phyloP scores from a whole-genome alignment of 2,329 filamentous ascomycete genomes.

The Cercospora janseana region DNA sequence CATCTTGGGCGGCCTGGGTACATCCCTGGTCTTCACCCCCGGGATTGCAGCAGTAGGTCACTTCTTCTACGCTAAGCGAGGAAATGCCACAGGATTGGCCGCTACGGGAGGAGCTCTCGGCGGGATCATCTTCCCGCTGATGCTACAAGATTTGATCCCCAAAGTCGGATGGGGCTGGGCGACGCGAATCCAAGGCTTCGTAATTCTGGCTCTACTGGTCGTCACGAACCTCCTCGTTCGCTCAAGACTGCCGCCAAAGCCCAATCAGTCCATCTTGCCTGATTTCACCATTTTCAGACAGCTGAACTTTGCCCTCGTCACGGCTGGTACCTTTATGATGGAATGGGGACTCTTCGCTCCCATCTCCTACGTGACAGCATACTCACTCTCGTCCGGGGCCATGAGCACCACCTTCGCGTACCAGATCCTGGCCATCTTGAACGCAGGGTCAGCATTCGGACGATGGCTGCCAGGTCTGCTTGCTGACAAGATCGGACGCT shows the following conservation, averaged over 20 bases:
- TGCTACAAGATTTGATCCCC: constrained; percentile 42
- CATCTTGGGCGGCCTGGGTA: constrained; percentile 67
- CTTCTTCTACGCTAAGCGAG: constrained; percentile 73
- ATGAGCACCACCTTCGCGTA: constrained; percentile 67
- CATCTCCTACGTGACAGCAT: constrained; percentile 75
- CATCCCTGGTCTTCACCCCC: constrained; percentile 77
- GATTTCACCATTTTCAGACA: constrained; percentile 45
- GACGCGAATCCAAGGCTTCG: constrained; percentile 46
- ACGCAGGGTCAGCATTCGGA: constrained; percentile 75
- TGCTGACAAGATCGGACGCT: constrained; percentile 78
- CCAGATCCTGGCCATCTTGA: constrained; percentile 77
- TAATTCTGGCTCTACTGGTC: constrained; percentile 42
- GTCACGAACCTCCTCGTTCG: constrained; percentile 41
- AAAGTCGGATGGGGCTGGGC: constrained; percentile 48
- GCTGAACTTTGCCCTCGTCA: constrained; percentile 41
- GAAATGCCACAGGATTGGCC: constrained; percentile 75
- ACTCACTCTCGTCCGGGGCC: constrained; percentile 61
- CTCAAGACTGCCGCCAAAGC: constrained; percentile 44
- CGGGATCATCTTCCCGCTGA: constrained; percentile 48
- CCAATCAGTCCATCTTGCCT: constrained; percentile 41
- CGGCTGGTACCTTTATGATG: constrained; percentile 46
- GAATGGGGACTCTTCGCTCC: constrained; percentile 59
- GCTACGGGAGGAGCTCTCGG: constrained; percentile 60
- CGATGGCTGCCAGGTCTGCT: constrained; percentile 75
- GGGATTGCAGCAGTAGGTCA: constrained; percentile 75